Evolutionary conservation across 2,329 filamentous ascomycete genomes (phyloP), one percentile per base, ranked within the genome.

Genomic region (Trichoderma lentiforme): DNA sequence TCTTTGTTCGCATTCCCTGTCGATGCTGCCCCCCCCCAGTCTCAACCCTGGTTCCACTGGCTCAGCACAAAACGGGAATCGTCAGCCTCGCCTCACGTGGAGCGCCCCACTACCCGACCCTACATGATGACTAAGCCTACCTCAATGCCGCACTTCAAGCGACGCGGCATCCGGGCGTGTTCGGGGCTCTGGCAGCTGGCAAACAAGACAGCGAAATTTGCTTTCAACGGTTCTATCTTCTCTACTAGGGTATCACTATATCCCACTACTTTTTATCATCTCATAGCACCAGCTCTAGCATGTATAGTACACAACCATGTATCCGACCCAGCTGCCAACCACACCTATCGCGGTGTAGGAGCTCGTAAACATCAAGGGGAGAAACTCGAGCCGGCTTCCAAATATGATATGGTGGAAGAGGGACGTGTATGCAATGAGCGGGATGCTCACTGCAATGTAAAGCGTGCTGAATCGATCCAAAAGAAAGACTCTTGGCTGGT

Each of bases 331-430:
- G 82, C 96, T 98, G 3, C 94, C 94, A 21, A 98, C 90, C 0
- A 98, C 95, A n/a, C 96, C 96, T 72, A 98, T 85, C 5, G 96
- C 96, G 39, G 92, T 93, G 81, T 98, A 99, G 14, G 93, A 92
- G 84, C 95, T 98, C 76, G 91, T 98, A 79, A 98, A 96, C 95
- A 99, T 98, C 76, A 98, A 84, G 30, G 96, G 96, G 70, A 99
- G 82, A 81, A 98, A 99, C 82, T 98, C 94, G 77, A 93, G 93
- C 74, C 85, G 89, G 77, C 90, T 88, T 0, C 94, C 94, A 83
- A 97, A 98, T 5, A 97, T 83, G n/a, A 95, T 81, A 62, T 89
- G 88, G 81, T 99, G 96, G 8, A 96, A 75, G 65, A 98, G 81
- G 12, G 94, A 97, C 81, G 93, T 95, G 82, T 99, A 99, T 2